Evolutionary conservation across 129 eudicot species (phyloP).

Genomic region (Sambucus nigra): DNA sequence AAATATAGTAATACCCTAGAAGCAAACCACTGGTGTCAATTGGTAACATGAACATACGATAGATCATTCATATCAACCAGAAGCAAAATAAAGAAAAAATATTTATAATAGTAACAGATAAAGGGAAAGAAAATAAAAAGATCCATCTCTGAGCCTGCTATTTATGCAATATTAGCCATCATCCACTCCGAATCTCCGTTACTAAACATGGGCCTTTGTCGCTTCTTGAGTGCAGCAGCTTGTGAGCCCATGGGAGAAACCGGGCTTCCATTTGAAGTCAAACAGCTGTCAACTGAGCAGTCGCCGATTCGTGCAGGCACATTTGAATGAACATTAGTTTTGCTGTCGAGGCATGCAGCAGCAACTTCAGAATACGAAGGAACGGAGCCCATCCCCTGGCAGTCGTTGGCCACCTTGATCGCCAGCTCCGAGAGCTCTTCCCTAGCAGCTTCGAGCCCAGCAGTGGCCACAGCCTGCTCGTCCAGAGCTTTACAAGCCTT

Average conservation of each 20-base stretch:
- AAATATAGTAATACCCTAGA: too few species aligned
- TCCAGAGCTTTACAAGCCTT: slow-evolving; percentile 83
- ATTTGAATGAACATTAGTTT: slow-evolving; percentile 6
- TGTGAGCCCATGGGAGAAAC: slow-evolving; percentile 47
- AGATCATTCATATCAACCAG: too few species aligned
- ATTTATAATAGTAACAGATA: too few species aligned
- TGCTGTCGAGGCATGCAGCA: slow-evolving; percentile 13
- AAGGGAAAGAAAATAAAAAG: slow-evolving; percentile 8
- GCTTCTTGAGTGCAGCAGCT: slow-evolving; percentile 42
- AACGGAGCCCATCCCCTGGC: slow-evolving; percentile 28
- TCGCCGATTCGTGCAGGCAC: slow-evolving; percentile 34
- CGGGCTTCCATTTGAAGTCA: slow-evolving; percentile 49
- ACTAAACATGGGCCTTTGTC: slow-evolving; percentile 40
- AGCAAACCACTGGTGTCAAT: too few species aligned
- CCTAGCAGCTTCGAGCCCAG: slow-evolving; percentile 61
- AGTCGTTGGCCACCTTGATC: slow-evolving; percentile 57
- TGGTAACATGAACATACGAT: too few species aligned
- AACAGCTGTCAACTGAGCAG: slow-evolving; percentile 36
- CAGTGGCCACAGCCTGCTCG: slow-evolving; percentile 44
- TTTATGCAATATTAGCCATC: slow-evolving; percentile 48
- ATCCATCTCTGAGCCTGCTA: not conserved
- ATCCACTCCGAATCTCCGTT: slow-evolving; percentile 47
- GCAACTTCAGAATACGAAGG: slow-evolving; percentile 33
- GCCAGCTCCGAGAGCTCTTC: slow-evolving; percentile 66
- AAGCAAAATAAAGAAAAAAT: not conserved